Evolutionary conservation across 2,329 filamentous ascomycete species (phyloP), one percentile per base, ranked within the genome.

Genomic region (Trichoderma harzianum): DNA sequence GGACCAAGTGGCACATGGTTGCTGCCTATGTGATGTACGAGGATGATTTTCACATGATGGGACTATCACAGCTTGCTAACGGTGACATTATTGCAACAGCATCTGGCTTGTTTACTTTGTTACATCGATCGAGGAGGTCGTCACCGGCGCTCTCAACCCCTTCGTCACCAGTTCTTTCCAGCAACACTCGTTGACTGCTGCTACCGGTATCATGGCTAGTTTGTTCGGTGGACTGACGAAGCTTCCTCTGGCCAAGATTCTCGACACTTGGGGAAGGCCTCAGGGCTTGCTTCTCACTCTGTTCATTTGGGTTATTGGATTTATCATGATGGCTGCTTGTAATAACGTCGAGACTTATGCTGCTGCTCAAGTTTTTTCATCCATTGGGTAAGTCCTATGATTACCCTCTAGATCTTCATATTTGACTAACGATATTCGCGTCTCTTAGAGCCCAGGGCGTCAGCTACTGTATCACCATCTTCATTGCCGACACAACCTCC

Each of bases 291-390:
- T 85, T 26, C 72, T 90, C 43, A 87, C 87, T 76, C 80, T 89
- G 2, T 69, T 83, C 12, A 80, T 88, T 69, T 86, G 85, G 76
- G 82, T 86, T 7, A 60, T 86, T 62, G 85, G 84, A 24, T 84
- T 92, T 68, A 84, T 91, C 73, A 86, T 93, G 81, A 92, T 92
- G 83, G 92, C 92, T 14, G 85, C 84, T 1, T 92, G 87, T 78
- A 83, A 84, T 2, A 87, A 87, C 71, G 85, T 92, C 12, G 80
- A 87, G 73, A 88, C 86, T 0, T 92, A 90, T 77, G 87, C 88
- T 58, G 90, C 90, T 2, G 89, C 88, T 2, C 85, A 89, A 75
- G 89, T 92, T 1, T 90, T 93, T 74, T 92, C 91, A 77, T 86
- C 86, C 70, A 86, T 91, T 58, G 91, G 91, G 71, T 83, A 84